These are phyloP conservation scores for Phialemoniopsis sp. DNA, from an alignment of 2,329 filamentous ascomycete species.

Conservation along the genomic window DNA sequence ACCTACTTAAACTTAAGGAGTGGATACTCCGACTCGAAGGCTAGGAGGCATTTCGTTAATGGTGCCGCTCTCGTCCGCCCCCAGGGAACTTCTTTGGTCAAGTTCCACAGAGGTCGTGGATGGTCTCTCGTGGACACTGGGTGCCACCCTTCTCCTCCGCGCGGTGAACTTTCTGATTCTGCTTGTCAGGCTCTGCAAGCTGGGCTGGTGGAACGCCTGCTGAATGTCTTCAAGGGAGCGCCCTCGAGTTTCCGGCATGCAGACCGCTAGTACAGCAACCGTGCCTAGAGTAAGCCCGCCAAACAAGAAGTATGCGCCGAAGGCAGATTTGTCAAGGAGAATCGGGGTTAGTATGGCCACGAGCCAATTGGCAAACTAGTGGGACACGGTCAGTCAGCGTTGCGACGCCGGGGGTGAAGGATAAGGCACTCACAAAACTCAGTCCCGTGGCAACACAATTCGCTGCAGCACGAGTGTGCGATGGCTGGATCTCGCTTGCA, in stretches of 20 bases:
- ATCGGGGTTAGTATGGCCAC: conserved; percentile 39
- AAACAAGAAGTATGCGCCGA: conserved; percentile 41
- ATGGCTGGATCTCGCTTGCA: conserved; percentile 53
- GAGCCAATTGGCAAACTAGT: conserved; percentile 31
- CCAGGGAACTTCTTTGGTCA: no score
- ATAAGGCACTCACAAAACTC: conserved; percentile 14
- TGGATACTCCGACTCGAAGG: no score
- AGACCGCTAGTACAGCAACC: conserved; percentile 28
- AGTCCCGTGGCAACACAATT: conserved; percentile 42
- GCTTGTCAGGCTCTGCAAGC: no score
- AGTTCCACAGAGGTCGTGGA: no score
- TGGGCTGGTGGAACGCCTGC: conserved; percentile 31
- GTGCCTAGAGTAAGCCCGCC: conserved; percentile 32
- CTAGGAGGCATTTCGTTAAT: no score
- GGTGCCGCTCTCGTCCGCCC: no score
- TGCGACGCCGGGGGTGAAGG: neutral
- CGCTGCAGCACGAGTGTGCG: conserved; percentile 47
- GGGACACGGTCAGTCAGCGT: neutral
- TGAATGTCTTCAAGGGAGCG: conserved; percentile 44
- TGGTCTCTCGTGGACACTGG: no score
- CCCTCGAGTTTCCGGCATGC: conserved; percentile 48
- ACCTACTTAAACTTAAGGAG: no score
- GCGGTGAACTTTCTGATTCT: no score
- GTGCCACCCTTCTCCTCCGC: no score
- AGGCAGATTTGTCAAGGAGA: conserved; percentile 33